Percentiles rank a stretch among this genome's conserved stretches.
Evolutionary conservation across 805 yeast species (phyloP).

Genomic region (Tetrapisispora arboricola): DNA sequence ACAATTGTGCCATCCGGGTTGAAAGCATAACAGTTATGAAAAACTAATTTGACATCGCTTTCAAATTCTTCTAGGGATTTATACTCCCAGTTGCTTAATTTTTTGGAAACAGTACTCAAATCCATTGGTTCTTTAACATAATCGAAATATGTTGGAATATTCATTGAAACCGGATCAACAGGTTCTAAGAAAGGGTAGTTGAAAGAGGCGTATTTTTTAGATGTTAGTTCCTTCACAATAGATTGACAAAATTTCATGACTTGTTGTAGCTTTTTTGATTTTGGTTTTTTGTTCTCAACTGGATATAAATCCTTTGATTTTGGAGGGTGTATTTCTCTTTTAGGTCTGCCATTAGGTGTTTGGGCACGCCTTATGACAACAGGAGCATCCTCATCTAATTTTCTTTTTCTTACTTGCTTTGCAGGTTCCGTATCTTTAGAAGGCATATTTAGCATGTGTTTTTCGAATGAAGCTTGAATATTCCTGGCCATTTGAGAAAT

Average conservation of each 20-base stretch:
- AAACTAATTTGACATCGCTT: conserved; percentile 69
- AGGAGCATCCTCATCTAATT: conserved; percentile 26
- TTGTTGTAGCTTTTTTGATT: conserved; percentile 82
- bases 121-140: conserved; percentile 92
- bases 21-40: conserved; percentile 80
- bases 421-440: conserved; percentile 37
- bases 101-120: conserved; percentile 70
- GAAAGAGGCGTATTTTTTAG: conserved; percentile 74
- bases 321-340: conserved; percentile 94
- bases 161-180: conserved; percentile 89
- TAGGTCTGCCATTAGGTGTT: conserved; percentile 75
- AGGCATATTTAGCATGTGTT: conserved; percentile 88
- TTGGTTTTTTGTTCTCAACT: conserved; percentile 57
- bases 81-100: conserved; percentile 77
- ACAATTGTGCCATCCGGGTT: conserved; percentile 98
- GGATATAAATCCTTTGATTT: conserved; percentile 81
- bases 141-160: conserved; percentile 83
- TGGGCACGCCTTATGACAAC: conserved; percentile 61
- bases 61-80: conserved; percentile 84
- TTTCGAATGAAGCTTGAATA: conserved; percentile 84
- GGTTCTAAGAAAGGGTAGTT: conserved; percentile 89
- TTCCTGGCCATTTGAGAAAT: conserved; percentile 89
- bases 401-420: conserved; percentile 19
- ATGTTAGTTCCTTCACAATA: conserved; percentile 67
- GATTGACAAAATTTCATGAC: conserved; percentile 81